Evolutionary conservation across 1,284 basidiomycete species (phyloP), one percentile per base, ranked within the genome.

Genomic region (Moesziomyces sp.): DNA sequence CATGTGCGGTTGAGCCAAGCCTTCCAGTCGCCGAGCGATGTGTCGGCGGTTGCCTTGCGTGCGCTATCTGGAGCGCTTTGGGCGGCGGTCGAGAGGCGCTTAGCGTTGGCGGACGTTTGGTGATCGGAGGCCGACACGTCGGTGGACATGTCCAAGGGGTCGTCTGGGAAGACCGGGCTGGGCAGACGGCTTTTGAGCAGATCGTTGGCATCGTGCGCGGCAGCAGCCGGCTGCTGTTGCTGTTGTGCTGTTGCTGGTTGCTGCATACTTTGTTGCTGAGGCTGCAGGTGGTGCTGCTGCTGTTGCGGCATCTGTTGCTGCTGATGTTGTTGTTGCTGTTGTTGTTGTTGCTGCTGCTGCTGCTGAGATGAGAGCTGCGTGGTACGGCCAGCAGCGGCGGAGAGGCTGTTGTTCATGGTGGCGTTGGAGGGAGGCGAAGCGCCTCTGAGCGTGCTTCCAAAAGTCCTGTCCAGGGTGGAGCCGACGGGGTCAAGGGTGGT

Each of bases 21-120:
- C 47, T 74, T 74, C 71, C 71, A 74, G 26, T 74, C 71, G 28
- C 71, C 71, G 8, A 74, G 46, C 46, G 61, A 65, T 9, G 65
- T 54, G 24, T 74, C 71, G n/a, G 56, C 16, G 14, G 7, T 58
- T 26, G 53, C 30, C 35, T 71, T 71, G 42, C 58, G 68, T n/a
- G 61, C 58, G n/a, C 62, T 59, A 34, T 61, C 59, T n/a, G 43
- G 40, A 35, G 23, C 46, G 8, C 42, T 59, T 30, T 58, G 59
- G 3, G 51, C 65, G 5, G 56, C 55, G 23, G 65, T 62, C 3
- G 65, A 68, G 21, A 68, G 65, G n/a, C 59, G 55, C 47, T 68
- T 68, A 30, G 58, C 48, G n/a, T 53, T 52, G 30, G 65, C n/a
- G 5, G 65, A 55, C n/a, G 65, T 52, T 24, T 71, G 68, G 6